A percentile compares a stretch with the other conserved stretches of the same genome.
Conservation (phyloP, 73 alveolate species). For the Paramecium biaurelia region DNA sequence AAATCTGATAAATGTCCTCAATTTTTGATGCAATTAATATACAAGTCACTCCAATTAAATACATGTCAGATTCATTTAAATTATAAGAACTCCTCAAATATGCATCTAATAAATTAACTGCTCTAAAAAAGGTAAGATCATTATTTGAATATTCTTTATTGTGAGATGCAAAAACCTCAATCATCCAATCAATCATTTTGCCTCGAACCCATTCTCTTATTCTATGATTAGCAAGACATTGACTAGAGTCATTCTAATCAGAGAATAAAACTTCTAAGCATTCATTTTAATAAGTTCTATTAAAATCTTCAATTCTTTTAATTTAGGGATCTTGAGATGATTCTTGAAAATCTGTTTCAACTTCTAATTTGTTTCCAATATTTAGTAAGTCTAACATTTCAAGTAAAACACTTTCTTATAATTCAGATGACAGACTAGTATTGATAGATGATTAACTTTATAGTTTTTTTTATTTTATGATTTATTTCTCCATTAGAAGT, state of each 20-base stretch:
- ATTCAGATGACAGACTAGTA: not conserved
- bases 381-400: not conserved
- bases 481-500: not conserved
- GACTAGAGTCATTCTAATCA: not conserved
- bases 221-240: not conserved
- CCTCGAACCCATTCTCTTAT: constrained; percentile 1
- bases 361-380: not conserved
- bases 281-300: not conserved
- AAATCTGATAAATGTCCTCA: constrained; percentile 73
- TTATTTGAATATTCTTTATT: not conserved
- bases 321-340: not conserved
- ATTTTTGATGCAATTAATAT: constrained; percentile 85
- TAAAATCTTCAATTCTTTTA: not conserved
- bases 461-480: not conserved
- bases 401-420: not conserved
- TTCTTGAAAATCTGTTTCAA: not conserved
- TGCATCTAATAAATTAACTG: constrained; percentile 3
- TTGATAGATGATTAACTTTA: not conserved
- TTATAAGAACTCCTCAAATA: not conserved
- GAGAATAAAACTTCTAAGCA: not conserved
- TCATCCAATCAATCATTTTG: constrained; percentile 42
- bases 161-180: not conserved
- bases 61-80: constrained; percentile 2
- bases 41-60: constrained; percentile 81
- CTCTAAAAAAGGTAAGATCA: constrained; percentile 25